Base-by-base conservation (phyloP, 2,329 filamentous ascomycete species). In the Gyromitra esculenta region DNA sequence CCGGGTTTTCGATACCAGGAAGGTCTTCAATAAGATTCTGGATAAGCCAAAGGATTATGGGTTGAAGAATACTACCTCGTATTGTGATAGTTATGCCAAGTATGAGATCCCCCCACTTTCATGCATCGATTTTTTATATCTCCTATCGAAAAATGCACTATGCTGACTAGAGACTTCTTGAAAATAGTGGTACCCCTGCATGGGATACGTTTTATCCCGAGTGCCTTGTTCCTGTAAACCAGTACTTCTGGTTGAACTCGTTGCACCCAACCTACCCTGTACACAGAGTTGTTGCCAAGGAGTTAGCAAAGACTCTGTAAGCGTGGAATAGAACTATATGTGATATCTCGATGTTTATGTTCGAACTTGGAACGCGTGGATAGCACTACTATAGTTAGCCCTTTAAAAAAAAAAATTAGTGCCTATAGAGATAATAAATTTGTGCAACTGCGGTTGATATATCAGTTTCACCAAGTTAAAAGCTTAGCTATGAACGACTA, bases 171-270 rank as follows among this genome's bases (percentile, higher is more conserved):
- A 81, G 72, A 43, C 21, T 41, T 52, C 48, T 2, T 25, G 11
- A 56, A 5, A 48, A 15, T 70, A 87, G 86, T 79, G 86, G 86
- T 6, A 87, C 86, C 0, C 83, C 85, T 1, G 81, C 82, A 1
- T 80, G 81, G 48, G 82, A 86, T 66, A 85, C 84, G 2, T 81
- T 85, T 43, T 82, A 82, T 62, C 80, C 84, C 4, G 85, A 83
- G 62, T 91, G 89, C 81, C 84, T 84, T 0, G 82, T 88, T 57
- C 83, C 87, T 0, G 88, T 90, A 1, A 87, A 90, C 80, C 83
- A 90, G 82, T 91, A 90, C 81, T 87, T 91, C 79, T 91, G 89
- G 89, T 83, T 90, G 39, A 90, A 91, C 79, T 84, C 82, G 50
- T 81, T 91, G 78, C 89, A 91, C 80, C 89, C 89, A n/a, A 91